Evolutionary conservation across 2,329 filamentous ascomycete genomes (phyloP).

Genomic region (Proliferodiscus dingleyae): DNA sequence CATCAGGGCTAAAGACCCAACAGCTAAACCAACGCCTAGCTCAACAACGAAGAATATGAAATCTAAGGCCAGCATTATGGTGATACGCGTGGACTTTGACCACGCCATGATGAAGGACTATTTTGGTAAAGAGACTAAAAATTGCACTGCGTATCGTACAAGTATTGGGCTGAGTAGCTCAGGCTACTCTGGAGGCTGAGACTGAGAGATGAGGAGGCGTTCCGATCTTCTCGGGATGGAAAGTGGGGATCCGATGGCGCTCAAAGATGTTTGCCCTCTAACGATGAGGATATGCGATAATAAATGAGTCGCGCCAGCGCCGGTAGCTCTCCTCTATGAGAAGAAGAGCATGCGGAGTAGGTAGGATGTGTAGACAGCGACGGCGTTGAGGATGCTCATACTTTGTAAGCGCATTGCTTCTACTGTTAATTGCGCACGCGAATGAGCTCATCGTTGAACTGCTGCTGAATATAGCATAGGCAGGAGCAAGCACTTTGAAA

Average conservation of each 20-base stretch:
- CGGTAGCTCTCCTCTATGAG: too few species aligned
- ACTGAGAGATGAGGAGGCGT: neutral
- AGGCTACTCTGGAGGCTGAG: neutral
- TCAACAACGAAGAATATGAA: slow-evolving; percentile 86
- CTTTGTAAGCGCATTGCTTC: too few species aligned
- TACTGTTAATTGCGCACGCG: too few species aligned
- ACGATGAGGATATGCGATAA: too few species aligned
- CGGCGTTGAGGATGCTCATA: too few species aligned
- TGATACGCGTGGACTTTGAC: slow-evolving; percentile 89
- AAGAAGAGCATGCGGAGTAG: too few species aligned
- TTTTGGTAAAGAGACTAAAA: neutral
- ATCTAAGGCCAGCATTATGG: slow-evolving; percentile 89
- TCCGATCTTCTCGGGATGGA: neutral
- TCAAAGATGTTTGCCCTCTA: too few species aligned
- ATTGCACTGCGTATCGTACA: neutral
- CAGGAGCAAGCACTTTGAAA: too few species aligned
- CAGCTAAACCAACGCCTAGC: slow-evolving; percentile 76
- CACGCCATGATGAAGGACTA: slow-evolving; percentile 59
- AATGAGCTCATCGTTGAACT: too few species aligned
- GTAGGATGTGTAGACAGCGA: too few species aligned
- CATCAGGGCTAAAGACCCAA: slow-evolving; percentile 87
- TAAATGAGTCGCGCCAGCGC: too few species aligned
- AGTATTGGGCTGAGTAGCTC: neutral
- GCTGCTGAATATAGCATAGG: too few species aligned
- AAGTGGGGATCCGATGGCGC: neutral